Conservation (phyloP, 768 basidiomycete genomes). For the Chalciporus sphaerocephalus region DNA sequence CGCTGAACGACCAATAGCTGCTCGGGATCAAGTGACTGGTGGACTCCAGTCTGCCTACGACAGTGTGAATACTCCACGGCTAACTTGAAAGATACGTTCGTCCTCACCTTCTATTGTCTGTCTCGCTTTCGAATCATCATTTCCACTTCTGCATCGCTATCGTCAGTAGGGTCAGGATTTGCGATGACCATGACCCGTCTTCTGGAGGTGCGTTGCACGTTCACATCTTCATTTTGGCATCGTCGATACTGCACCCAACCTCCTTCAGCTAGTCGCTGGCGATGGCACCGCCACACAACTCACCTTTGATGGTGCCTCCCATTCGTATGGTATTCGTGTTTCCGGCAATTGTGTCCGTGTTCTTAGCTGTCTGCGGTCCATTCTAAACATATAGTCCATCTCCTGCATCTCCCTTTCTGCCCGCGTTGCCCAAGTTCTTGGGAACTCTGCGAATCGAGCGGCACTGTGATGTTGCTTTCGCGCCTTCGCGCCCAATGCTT, state of each 20-base stretch:
- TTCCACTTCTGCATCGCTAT: conserved; percentile 26
- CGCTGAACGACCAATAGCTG: background rate
- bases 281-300: background rate
- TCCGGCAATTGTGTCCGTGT: conserved; percentile 6
- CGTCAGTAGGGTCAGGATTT: conserved; percentile 28
- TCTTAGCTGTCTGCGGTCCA: conserved; percentile 9
- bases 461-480: conserved; percentile 10
- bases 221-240: conserved; percentile 11
- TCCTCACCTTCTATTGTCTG: too few species aligned
- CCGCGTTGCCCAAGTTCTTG: conserved; percentile 24
- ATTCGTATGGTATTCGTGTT: conserved; percentile 3
- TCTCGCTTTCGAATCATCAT: conserved; percentile 9
- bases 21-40: background rate
- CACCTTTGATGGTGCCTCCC: conserved; percentile 20
- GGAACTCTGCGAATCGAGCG: conserved; percentile 18
- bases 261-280: conserved; percentile 7
- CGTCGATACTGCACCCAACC: conserved; percentile 8
- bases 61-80: background rate
- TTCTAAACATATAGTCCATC: conserved; percentile 22
- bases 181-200: conserved; percentile 29
- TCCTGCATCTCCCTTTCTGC: conserved; percentile 25
- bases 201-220: conserved; percentile 16
- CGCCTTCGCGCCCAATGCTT: conserved; percentile 13
- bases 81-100: too few species aligned
- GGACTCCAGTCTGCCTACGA: background rate